Conservation (phyloP, 2,329 filamentous ascomycete genomes). For the Beauveria australis region DNA sequence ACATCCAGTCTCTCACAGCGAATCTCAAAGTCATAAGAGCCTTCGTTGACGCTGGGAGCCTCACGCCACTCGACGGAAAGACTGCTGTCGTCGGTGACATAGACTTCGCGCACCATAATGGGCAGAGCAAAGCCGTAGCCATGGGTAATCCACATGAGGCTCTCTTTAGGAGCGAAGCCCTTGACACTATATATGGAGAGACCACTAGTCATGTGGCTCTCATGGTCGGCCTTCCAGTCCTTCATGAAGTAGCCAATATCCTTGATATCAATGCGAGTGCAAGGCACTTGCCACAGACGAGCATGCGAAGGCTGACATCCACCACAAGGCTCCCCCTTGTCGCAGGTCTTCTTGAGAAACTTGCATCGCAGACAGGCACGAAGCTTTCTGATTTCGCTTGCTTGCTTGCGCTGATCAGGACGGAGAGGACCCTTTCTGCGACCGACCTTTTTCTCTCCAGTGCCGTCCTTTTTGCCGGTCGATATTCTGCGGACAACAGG, state of each 20-base stretch:
- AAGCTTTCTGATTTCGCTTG: constrained; percentile 91
- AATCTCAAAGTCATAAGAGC: constrained; percentile 74
- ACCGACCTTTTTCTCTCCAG: constrained; percentile 83
- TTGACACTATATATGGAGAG: constrained; percentile 95
- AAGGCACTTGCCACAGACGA: constrained; percentile 93
- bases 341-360: constrained; percentile 98
- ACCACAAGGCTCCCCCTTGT: constrained; percentile 92
- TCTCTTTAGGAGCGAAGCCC: constrained; percentile 62
- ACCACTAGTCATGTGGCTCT: constrained; percentile 77
- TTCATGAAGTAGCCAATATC: constrained; percentile 99
- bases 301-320: constrained; percentile 95
- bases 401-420: constrained; percentile 91
- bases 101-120: constrained; percentile 89
- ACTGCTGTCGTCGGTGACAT: constrained; percentile 83
- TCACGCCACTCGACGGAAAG: constrained; percentile 94
- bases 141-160: constrained; percentile 84
- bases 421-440: constrained; percentile 81
- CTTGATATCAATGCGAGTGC: constrained; percentile 97
- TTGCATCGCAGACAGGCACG: constrained; percentile 92
- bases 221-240: constrained; percentile 96
- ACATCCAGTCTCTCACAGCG: constrained; percentile 84
- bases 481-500: constrained; percentile 73
- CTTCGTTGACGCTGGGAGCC: constrained; percentile 57
- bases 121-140: constrained; percentile 91
- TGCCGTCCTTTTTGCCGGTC: constrained; percentile 69